Percentiles rank a stretch among this genome's conserved stretches.
Evolutionary conservation across 257 asterid genomes (phyloP).

Genomic region (Solanum chaucha): DNA sequence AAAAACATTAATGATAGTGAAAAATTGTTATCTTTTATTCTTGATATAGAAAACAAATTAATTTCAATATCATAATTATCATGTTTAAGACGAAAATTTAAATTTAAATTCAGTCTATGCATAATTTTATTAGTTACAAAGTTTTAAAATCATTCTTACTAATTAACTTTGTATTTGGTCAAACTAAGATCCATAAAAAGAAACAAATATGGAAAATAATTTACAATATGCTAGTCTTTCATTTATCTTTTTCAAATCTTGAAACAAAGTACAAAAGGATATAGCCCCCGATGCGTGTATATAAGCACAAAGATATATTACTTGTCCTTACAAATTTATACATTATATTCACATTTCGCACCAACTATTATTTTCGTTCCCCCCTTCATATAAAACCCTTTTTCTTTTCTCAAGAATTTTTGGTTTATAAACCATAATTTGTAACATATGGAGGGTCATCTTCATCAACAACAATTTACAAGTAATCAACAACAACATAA

Average conservation of each 20-base stretch:
- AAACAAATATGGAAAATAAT: background rate
- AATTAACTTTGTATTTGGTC: no score
- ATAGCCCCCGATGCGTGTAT: background rate
- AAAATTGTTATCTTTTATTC: background rate
- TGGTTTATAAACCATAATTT: background rate
- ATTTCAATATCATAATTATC: background rate
- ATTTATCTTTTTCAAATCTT: constrained; percentile 6
- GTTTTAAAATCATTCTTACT: background rate
- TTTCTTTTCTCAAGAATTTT: background rate
- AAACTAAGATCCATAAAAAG: background rate
- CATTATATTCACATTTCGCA: constrained; percentile 36
- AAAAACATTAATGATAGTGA: background rate
- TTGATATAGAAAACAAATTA: background rate
- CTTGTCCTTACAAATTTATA: constrained; percentile 27
- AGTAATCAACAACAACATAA: background rate
- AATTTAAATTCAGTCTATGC: background rate
- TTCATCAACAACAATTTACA: background rate
- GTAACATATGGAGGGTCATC: background rate
- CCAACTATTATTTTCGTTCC: constrained; percentile 2
- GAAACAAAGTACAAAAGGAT: constrained; percentile 16
- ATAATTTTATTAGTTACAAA: background rate
- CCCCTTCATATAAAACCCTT: constrained; percentile 15
- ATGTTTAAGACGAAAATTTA: background rate
- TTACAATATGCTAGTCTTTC: background rate
- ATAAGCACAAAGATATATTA: background rate